Conservation (phyloP, 2,329 filamentous ascomycete species). For the Beauveria australis region DNA sequence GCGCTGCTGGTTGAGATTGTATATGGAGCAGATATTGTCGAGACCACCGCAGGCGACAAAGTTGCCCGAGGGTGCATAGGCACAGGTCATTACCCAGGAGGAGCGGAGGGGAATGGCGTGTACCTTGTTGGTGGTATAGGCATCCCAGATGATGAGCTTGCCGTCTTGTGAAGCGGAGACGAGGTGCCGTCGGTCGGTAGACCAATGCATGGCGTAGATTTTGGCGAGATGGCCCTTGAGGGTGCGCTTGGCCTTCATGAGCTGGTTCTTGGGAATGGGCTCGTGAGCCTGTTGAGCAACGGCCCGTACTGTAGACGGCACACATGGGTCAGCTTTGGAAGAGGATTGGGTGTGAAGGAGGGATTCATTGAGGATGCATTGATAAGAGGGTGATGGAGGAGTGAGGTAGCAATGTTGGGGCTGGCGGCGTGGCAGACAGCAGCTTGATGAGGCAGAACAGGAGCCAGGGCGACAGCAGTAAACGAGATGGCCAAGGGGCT, state of each 20-base stretch:
- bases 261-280: slow-evolving; percentile 75
- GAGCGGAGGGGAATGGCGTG: slow-evolving; percentile 95
- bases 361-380: not conserved
- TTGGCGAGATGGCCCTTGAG: slow-evolving; percentile 97
- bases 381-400: not conserved
- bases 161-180: slow-evolving; percentile 98
- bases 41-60: slow-evolving; percentile 97
- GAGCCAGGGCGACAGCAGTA: slow-evolving; percentile 12
- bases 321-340: not conserved
- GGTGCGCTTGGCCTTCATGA: slow-evolving; percentile 96
- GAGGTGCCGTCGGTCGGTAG: slow-evolving; percentile 91
- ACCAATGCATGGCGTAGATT: slow-evolving; percentile 99
- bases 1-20: slow-evolving; percentile 89
- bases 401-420: not conserved
- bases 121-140: slow-evolving; percentile 99
- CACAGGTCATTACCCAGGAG: slow-evolving; percentile 99
- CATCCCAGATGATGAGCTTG: slow-evolving; percentile 99
- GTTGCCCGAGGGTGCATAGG: slow-evolving; percentile 95
- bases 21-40: slow-evolving; percentile 99
- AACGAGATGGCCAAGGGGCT: slow-evolving; percentile 9
- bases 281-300: slow-evolving; percentile 91
- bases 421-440: not conserved
- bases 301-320: slow-evolving; percentile 60
- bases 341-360: slow-evolving; percentile 11
- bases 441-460: not conserved